Percentiles rank a stretch among this genome's conserved stretches.
Evolutionary conservation across 1,284 basidiomycete genomes (phyloP).

Genomic region (Cryptococcus sp.): DNA sequence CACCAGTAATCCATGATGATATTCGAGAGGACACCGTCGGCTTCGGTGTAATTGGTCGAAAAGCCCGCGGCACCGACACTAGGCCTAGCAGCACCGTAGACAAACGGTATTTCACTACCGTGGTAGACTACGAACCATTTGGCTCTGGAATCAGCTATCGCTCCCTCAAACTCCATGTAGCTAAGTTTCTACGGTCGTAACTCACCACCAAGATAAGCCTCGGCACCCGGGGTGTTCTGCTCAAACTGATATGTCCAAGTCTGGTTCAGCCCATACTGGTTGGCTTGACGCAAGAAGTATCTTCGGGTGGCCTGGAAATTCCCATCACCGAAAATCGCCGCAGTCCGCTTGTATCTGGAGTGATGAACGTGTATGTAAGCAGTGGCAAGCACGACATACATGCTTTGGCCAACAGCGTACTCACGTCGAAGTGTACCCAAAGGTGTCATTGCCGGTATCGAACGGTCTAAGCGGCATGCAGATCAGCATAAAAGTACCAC

Average conservation of each 20-base stretch:
- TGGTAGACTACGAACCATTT: conserved; percentile 24
- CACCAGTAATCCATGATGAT: conserved; percentile 45
- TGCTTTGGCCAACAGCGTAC: neutral
- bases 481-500: too few species aligned
- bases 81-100: conserved; percentile 26
- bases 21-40: conserved; percentile 24
- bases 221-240: conserved; percentile 17
- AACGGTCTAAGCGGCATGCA: conserved; percentile 30
- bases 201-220: conserved; percentile 26
- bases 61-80: neutral
- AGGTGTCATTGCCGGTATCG: conserved; percentile 45
- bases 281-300: conserved; percentile 33
- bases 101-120: conserved; percentile 31
- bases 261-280: conserved; percentile 22
- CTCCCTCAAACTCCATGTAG: neutral
- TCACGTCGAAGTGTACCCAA: conserved; percentile 25
- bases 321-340: conserved; percentile 38
- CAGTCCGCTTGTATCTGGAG: conserved; percentile 30
- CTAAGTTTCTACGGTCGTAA: neutral
- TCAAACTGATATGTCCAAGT: conserved; percentile 45
- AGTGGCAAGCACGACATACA: neutral
- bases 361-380: neutral
- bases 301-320: conserved; percentile 38
- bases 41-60: conserved; percentile 26
- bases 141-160: neutral